Evolutionary conservation across 1,284 basidiomycete genomes (phyloP).

Genomic region (Anthracocystis setariae): DNA sequence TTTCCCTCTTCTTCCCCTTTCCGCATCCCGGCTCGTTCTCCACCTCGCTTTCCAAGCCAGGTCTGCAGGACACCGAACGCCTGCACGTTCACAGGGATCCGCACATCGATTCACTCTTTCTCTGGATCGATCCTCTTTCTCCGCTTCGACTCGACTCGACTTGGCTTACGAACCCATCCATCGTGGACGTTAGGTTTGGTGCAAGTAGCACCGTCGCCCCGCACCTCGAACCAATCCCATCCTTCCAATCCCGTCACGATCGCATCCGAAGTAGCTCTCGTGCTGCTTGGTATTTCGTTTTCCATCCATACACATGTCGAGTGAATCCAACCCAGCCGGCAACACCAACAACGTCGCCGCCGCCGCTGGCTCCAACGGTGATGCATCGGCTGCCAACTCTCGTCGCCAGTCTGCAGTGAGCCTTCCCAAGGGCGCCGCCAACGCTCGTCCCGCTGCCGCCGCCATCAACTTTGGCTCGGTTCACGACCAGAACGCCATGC

Average conservation of each 20-base stretch:
- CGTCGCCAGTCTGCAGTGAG: slow-evolving; percentile 62
- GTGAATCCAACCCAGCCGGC: slow-evolving; percentile 44
- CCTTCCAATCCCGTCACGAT: slow-evolving; percentile 3
- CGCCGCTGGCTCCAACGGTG: slow-evolving; percentile 46
- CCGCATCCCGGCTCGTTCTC: slow-evolving; percentile 23
- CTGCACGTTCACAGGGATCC: slow-evolving; percentile 9
- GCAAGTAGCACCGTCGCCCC: background rate
- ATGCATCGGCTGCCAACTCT: slow-evolving; percentile 31
- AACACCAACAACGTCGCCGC: slow-evolving; percentile 42
- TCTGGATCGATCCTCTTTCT: slow-evolving; percentile 18
- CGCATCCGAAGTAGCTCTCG: slow-evolving; percentile 21
- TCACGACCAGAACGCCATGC: slow-evolving; percentile 67
- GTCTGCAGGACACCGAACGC: slow-evolving; percentile 17
- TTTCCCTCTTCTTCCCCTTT: slow-evolving; percentile 9
- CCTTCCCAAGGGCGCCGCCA: slow-evolving; percentile 54
- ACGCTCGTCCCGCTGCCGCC: slow-evolving; percentile 41
- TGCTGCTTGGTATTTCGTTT: slow-evolving; percentile 42
- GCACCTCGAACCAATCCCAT: too few relatives aligned
- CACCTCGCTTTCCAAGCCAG: slow-evolving; percentile 8
- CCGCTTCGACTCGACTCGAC: slow-evolving; percentile 10
- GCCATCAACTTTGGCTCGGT: slow-evolving; percentile 69
- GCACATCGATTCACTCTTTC: slow-evolving; percentile 17
- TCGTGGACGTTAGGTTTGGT: slow-evolving; percentile 16
- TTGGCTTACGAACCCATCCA: slow-evolving; percentile 9
- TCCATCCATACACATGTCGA: slow-evolving; percentile 51